phyloP scores from a whole-genome alignment of 2,329 filamentous ascomycete species.

The Mycocentrospora acerina region DNA sequence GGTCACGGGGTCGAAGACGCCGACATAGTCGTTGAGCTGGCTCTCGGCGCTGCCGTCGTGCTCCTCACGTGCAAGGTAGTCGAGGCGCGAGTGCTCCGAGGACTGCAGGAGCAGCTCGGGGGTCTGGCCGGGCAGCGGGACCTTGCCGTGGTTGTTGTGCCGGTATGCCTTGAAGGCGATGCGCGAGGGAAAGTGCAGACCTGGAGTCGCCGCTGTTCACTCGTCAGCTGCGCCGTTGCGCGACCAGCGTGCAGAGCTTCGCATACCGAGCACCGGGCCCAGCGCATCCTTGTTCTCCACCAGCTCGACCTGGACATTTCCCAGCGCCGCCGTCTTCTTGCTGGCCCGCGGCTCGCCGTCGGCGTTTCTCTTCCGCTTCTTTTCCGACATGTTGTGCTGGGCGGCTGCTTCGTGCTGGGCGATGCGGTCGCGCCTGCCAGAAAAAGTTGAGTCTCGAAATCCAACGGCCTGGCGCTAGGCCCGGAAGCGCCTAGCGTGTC shows the following conservation, averaged over 20 bases:
- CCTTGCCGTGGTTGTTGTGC: slow-evolving; percentile 36
- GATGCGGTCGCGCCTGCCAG: slow-evolving; percentile 12
- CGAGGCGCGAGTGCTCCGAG: slow-evolving; percentile 60
- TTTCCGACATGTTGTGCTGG: slow-evolving; percentile 32
- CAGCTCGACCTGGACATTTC: slow-evolving; percentile 47
- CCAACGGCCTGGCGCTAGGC: slow-evolving; percentile 9
- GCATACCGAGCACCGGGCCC: slow-evolving; percentile 53
- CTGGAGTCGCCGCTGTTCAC: slow-evolving; percentile 44
- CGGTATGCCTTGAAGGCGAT: slow-evolving; percentile 55
- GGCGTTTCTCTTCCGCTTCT: slow-evolving; percentile 43
- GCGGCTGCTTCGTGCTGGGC: slow-evolving; percentile 4
- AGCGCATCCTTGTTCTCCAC: slow-evolving; percentile 51
- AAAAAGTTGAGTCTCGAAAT: slow-evolving; percentile 32
- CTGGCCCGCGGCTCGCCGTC: slow-evolving; percentile 29
- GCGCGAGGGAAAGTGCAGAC: slow-evolving; percentile 42
- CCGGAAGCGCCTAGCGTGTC: not conserved
- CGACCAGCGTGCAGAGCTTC: slow-evolving; percentile 1
- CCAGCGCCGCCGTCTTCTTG: slow-evolving; percentile 50
- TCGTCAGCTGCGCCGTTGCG: not conserved
- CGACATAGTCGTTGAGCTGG: slow-evolving; percentile 61
- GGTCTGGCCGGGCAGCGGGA: slow-evolving; percentile 29
- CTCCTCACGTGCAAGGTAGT: slow-evolving; percentile 58
- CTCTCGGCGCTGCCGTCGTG: slow-evolving; percentile 50
- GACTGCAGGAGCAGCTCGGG: slow-evolving; percentile 60
- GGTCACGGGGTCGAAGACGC: slow-evolving; percentile 58